These are phyloP conservation scores for Phalaenopsis aphrodite DNA, from an alignment of 106 monocot species.

Conservation along the genomic window DNA sequence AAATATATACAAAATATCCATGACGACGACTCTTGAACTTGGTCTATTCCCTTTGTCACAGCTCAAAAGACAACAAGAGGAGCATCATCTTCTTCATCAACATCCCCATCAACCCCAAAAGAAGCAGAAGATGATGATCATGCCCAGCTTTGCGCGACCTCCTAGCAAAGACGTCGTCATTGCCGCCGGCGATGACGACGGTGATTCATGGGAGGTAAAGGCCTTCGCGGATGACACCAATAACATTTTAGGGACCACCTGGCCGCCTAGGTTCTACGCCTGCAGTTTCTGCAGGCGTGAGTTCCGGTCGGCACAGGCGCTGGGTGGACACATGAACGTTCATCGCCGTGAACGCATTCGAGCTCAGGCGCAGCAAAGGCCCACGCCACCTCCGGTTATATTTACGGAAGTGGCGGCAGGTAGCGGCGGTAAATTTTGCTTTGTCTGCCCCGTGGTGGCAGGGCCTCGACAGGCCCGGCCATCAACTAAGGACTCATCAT, in stretches of 20 bases:
- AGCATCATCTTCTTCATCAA: neutral
- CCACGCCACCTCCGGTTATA: neutral
- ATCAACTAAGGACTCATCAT: neutral
- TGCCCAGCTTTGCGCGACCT: neutral
- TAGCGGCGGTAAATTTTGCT: neutral
- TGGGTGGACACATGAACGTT: constrained; percentile 40
- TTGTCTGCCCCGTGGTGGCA: neutral
- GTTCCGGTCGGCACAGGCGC: constrained; percentile 35
- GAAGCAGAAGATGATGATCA: neutral
- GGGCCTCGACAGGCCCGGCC: neutral
- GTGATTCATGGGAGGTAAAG: constrained; percentile 18
- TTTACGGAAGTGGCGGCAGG: neutral
- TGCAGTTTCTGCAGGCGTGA: constrained; percentile 31
- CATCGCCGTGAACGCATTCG: constrained; percentile 29
- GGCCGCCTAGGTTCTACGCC: constrained; percentile 36
- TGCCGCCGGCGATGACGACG: neutral
- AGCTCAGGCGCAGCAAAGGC: constrained; percentile 3
- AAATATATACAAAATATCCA: neutral
- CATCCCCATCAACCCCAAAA: neutral
- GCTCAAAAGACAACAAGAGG: neutral
- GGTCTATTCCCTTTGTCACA: neutral
- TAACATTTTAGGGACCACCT: constrained; percentile 21
- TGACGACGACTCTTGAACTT: neutral
- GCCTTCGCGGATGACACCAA: constrained; percentile 23
- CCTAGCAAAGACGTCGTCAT: neutral